phyloP scores from a whole-genome alignment of 148 eudicot genomes.

The Persicaria maculosa region DNA sequence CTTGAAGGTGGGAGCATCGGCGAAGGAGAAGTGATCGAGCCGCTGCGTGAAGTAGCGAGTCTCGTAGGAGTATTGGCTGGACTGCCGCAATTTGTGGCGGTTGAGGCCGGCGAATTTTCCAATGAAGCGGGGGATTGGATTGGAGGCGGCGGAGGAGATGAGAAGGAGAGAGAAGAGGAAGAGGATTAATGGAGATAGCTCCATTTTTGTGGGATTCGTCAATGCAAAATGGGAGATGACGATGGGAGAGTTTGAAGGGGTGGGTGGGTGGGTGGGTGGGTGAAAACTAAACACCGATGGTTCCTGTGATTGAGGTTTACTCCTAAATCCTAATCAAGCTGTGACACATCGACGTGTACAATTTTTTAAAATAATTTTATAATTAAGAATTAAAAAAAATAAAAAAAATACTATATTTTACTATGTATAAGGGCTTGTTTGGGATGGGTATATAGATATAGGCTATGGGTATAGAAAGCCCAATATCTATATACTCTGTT shows the following conservation, averaged over 20 bases:
- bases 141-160: constrained; percentile 14
- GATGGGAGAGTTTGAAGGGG: background rate
- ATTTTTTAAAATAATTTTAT: no score
- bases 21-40: constrained; percentile 75
- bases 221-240: background rate
- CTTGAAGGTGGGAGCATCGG: constrained; percentile 41
- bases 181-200: constrained; percentile 2
- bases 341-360: no score
- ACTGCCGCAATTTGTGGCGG: constrained; percentile 7
- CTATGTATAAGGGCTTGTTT: no score
- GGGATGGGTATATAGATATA: no score
- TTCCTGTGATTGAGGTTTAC: no score
- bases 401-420: no score
- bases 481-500: no score
- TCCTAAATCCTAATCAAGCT: no score
- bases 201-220: constrained; percentile 9
- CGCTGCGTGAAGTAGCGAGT: constrained; percentile 49
- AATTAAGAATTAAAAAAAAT: no score
- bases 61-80: constrained; percentile 40
- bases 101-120: constrained; percentile 30
- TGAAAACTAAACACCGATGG: background rate
- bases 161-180: constrained; percentile 4
- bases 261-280: background rate
- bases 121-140: constrained; percentile 32
- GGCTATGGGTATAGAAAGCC: no score